Conservation (phyloP, 2,329 filamentous ascomycete genomes). For the Colletotrichum falcatum region DNA sequence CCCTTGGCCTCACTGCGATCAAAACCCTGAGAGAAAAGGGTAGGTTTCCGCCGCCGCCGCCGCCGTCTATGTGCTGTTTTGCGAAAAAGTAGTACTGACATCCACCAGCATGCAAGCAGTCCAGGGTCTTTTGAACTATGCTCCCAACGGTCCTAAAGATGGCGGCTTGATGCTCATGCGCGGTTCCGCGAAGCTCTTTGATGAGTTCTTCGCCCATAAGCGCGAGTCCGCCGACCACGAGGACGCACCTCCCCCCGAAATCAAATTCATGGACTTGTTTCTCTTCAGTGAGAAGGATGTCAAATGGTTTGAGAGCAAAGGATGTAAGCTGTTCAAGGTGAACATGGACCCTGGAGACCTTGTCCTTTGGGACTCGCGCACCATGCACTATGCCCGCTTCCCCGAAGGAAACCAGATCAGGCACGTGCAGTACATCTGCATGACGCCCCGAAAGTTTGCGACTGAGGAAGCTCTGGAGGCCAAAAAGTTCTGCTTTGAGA, state of each 20-base stretch:
- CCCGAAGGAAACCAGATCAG: constrained; percentile 52
- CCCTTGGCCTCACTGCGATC: constrained; percentile 60
- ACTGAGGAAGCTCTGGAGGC: constrained; percentile 44
- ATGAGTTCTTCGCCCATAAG: constrained; percentile 58
- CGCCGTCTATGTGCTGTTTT: too few relatives aligned
- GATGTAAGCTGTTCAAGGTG: constrained; percentile 41
- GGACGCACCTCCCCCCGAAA: constrained; percentile 48
- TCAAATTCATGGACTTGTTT: constrained; percentile 54
- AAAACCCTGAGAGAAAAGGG: constrained; percentile 55
- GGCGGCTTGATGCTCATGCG: constrained; percentile 60
- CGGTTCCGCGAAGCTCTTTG: constrained; percentile 54
- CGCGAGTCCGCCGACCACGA: constrained; percentile 46
- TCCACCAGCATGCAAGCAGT: constrained; percentile 48
- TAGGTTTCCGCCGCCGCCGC: constrained; percentile 43
- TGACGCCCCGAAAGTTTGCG: constrained; percentile 52
- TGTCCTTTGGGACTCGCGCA: constrained; percentile 52
- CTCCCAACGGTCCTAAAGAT: constrained; percentile 58
- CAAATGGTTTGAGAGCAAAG: constrained; percentile 42
- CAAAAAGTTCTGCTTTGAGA: constrained; percentile 44
- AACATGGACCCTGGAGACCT: constrained; percentile 43
- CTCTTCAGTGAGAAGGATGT: constrained; percentile 55
- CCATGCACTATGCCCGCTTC: constrained; percentile 45
- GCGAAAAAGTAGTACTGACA: neutral
- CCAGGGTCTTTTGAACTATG: constrained; percentile 58
- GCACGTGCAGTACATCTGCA: constrained; percentile 52